Conservation (phyloP, 1,139 yeast genomes). For the Tardiomyces depauwii region DNA sequence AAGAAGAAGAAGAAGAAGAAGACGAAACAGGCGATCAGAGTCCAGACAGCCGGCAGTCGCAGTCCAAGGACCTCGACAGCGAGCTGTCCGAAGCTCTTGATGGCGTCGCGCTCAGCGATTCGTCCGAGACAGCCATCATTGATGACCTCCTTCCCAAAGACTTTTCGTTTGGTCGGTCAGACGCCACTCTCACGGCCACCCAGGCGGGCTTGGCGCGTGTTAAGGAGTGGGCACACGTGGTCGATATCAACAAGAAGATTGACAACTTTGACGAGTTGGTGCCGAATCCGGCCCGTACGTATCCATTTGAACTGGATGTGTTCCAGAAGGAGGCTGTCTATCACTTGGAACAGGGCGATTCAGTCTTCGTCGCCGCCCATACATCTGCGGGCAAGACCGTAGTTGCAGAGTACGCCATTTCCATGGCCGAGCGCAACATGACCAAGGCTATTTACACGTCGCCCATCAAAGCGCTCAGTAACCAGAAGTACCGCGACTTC, state of each 20-base stretch:
- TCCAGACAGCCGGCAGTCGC: constrained; percentile 3
- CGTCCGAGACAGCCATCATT: constrained; percentile 33
- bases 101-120: background rate
- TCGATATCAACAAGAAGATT: constrained; percentile 72
- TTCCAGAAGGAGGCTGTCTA: constrained; percentile 96
- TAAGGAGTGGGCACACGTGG: constrained; percentile 90
- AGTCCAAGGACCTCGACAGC: constrained; percentile 5
- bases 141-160: constrained; percentile 73
- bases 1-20: constrained; percentile 16
- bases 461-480: constrained; percentile 93
- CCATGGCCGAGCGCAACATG: constrained; percentile 80
- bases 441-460: constrained; percentile 95
- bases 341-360: constrained; percentile 92
- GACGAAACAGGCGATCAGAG: constrained; percentile 9
- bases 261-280: constrained; percentile 79
- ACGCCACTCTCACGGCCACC: constrained; percentile 10
- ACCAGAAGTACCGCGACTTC: constrained; percentile 91
- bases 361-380: constrained; percentile 97
- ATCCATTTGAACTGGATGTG: constrained; percentile 90
- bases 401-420: constrained; percentile 97
- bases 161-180: constrained; percentile 34
- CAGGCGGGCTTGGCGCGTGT: constrained; percentile 26
- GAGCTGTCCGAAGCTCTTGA: constrained; percentile 5
- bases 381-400: constrained; percentile 99
- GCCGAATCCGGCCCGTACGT: constrained; percentile 85